Evolutionary conservation across 2,329 filamentous ascomycete species (phyloP).

Genomic region (Aspergillus sp.): DNA sequence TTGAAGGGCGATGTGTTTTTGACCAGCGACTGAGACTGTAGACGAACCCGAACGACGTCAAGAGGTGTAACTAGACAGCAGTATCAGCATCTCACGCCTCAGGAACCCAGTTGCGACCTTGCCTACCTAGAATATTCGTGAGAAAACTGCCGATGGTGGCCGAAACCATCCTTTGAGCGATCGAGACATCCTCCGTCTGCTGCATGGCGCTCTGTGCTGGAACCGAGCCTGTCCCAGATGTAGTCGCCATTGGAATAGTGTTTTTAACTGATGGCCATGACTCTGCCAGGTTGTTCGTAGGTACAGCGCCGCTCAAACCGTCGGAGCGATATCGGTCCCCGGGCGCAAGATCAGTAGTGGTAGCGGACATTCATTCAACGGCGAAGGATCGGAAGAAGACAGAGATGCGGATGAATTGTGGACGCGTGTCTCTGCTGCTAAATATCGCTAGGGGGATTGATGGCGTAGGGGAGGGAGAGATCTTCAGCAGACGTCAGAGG

Average conservation of each 20-base stretch:
- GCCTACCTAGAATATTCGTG: not conserved
- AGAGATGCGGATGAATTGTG: not conserved
- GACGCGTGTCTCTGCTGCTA: not conserved
- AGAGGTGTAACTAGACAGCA: slow-evolving; percentile 75
- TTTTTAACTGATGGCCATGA: slow-evolving; percentile 38
- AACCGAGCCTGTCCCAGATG: slow-evolving; percentile 28
- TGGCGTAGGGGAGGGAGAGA: not conserved
- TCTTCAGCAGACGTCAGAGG: slow-evolving; percentile 9
- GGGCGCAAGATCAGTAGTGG: slow-evolving; percentile 24
- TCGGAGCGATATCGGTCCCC: slow-evolving; percentile 27
- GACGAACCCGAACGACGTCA: slow-evolving; percentile 91
- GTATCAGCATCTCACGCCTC: slow-evolving; percentile 14
- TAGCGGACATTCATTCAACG: slow-evolving; percentile 31
- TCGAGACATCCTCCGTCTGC: slow-evolving; percentile 63
- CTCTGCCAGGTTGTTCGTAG: slow-evolving; percentile 19
- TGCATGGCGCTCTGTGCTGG: slow-evolving; percentile 22
- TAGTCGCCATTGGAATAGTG: slow-evolving; percentile 36
- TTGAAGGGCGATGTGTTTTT: slow-evolving; percentile 58
- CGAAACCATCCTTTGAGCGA: slow-evolving; percentile 90
- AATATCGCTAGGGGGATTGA: not conserved
- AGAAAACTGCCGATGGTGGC: slow-evolving; percentile 87
- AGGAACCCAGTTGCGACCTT: not conserved
- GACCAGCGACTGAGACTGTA: slow-evolving; percentile 75
- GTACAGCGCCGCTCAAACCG: slow-evolving; percentile 16
- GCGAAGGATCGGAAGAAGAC: not conserved